Base-by-base conservation (phyloP, 2,329 filamentous ascomycete species). In the Parascedosporium putredinis region DNA sequence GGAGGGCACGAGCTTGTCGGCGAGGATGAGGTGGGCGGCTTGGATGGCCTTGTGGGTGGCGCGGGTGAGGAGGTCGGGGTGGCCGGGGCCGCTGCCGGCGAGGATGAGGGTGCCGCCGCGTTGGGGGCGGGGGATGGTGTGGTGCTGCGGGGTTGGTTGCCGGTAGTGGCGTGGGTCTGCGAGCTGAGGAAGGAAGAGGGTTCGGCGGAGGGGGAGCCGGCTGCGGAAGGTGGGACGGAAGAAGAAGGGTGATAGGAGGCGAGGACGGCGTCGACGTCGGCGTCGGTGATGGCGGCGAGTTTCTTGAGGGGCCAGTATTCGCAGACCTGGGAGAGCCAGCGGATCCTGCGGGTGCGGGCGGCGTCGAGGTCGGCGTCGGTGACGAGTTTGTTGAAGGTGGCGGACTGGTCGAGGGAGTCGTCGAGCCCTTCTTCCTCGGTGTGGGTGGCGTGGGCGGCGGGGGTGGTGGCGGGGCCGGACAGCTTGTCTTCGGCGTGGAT, bases 221-320 rank as follows among this genome's bases (percentile, higher is more conserved):
- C 18, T 6, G 36, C 18, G 4, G 36, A 40, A 12, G 23, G 49
- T 31, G 60, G 14, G 62, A 44, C 51, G n/a, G 55, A 47, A 20
- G 57, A 56, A 2, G 57, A 52, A 55, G 50, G 60, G 54, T 16
- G 56, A 51, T 45, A 95, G 2, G 86, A 81, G 54, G 77, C 70
- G n/a, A 98, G 74, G 0, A 97, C 79, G 10, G 69, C 65, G 14
- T 87, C 80, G 5, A 96, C 81, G 57, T 97, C 90, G 7, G 76
- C 75, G 59, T 95, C 88, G 3, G 78, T 84, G 55, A 97, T 84
- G 36, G 76, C 74, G 6, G 89, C 88, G 1, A 98, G 76, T 16
- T 86, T 80, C 55, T 82, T 83, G 23, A 98, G 74, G 1, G 93
- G 90, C 93, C 93, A 98, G 68, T 98, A 98, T 70, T 98, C 93